phyloP scores from a whole-genome alignment of 345 rosid genomes.

The Cardamine occulta region DNA sequence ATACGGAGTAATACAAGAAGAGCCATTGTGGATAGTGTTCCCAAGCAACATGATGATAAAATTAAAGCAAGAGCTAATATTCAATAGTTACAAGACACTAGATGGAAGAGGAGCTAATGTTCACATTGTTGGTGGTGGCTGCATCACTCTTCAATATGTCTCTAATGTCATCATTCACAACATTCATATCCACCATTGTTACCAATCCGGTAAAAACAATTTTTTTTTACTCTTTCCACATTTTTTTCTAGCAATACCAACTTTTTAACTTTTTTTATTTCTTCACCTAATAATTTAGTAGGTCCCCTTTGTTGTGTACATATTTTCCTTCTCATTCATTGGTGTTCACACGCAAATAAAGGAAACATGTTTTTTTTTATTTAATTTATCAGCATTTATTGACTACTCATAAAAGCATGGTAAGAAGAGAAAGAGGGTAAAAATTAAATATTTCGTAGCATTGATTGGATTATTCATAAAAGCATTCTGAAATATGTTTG shows the following conservation, averaged over 20 bases:
- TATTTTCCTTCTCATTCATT: constrained; percentile 33
- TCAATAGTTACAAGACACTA: constrained; percentile 91
- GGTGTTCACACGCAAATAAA: constrained; percentile 39
- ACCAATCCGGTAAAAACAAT: constrained; percentile 62
- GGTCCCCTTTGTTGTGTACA: constrained; percentile 31
- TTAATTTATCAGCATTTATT: constrained; percentile 24
- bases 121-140: constrained; percentile 91
- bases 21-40: constrained; percentile 97
- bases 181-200: constrained; percentile 87
- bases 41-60: constrained; percentile 83
- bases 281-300: constrained; percentile 27
- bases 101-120: constrained; percentile 98
- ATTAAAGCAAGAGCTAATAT: constrained; percentile 81
- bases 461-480: constrained; percentile 17
- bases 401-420: constrained; percentile 9
- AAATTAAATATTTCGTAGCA: constrained; percentile 12
- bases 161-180: constrained; percentile 91
- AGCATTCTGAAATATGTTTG: constrained; percentile 9
- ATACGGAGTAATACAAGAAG: constrained; percentile 84
- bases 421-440: neutral
- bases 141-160: constrained; percentile 90
- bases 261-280: too few species aligned
- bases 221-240: neutral
- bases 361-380: neutral
- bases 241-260: neutral